These are phyloP conservation scores for Capronia americana DNA, from an alignment of 2,329 filamentous ascomycete species.

Conservation along the genomic window DNA sequence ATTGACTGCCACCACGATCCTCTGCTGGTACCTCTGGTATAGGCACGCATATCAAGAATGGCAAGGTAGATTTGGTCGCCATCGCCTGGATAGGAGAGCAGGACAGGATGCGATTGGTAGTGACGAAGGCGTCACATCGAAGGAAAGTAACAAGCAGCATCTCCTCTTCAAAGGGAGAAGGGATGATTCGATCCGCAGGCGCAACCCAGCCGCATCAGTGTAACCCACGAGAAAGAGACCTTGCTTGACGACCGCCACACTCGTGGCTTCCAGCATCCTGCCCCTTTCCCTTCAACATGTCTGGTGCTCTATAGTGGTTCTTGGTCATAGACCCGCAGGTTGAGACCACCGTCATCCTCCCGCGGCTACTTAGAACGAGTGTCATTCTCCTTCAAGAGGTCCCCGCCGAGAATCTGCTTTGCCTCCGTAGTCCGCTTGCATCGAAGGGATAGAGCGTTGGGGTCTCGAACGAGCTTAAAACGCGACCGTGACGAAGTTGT, in stretches of 20 bases:
- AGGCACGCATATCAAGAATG: background rate
- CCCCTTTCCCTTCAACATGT: no score
- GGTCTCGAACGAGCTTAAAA: background rate
- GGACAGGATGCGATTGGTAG: background rate
- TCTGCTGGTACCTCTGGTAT: slow-evolving; percentile 1
- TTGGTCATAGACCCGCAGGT: no score
- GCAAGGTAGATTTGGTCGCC: background rate
- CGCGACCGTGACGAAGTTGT: no score
- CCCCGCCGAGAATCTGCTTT: background rate
- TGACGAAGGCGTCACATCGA: background rate
- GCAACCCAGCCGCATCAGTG: background rate
- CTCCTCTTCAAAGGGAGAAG: background rate
- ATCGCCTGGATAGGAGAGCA: background rate
- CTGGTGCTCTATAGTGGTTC: no score
- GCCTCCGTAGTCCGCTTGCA: background rate
- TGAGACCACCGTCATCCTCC: background rate
- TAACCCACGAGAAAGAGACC: background rate
- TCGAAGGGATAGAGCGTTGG: background rate
- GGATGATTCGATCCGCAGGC: background rate
- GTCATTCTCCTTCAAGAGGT: background rate
- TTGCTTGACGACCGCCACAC: background rate
- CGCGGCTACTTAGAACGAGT: background rate
- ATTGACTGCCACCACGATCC: background rate
- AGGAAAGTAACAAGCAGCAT: background rate
- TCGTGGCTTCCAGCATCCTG: background rate